Base-by-base conservation (phyloP, 2,329 filamentous ascomycete species). In the Colletotrichum sp. region DNA sequence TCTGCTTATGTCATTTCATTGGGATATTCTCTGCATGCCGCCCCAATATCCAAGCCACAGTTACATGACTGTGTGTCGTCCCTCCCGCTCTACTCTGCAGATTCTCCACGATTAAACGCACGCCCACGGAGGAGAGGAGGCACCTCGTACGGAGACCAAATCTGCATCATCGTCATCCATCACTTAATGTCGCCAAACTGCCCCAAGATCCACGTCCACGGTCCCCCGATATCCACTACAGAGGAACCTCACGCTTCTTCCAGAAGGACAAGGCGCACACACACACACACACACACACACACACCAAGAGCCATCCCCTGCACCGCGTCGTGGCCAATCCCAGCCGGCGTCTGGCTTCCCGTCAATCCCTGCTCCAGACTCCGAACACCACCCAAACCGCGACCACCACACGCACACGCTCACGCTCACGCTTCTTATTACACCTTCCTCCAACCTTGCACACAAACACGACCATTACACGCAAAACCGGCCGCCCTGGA, bases 301-400 rank as follows among this genome's bases (percentile, higher is more conserved):
- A 38, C 52, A 61, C 15, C 60, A 73, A 36, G 28, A 30, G 9
- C 21, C 24, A 24, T 10, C 63, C 63, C 63, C 57, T 36, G 63
- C 61, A 76, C 65, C 74, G 71, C 71, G 74, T 74, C 52, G 70
- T 67, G 24, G 30, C 74, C 74, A 76, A 76, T 76, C 60, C 24
- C 58, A 55, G 36, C 58, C 8, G 36, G 28, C 71, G 52, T n/a
- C 38, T 32, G 18, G 57, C 28, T 61, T 69, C 71, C 71, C 71
- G 70, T 65, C 71, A 38, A 66, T 71, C 74, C 73, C 73, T 75
- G 73, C 65, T 32, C 60, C 32, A 61, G 58, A 61, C 58, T 30
- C 58, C 10, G 57, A 52, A 34, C 57, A 75, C 52, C 30, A 69
- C 58, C 57, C 43, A 34, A 58, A 65, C 67, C 67, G 60, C 67